phyloP scores from a whole-genome alignment of 768 basidiomycete species.

The Termitomyces titanicus region DNA sequence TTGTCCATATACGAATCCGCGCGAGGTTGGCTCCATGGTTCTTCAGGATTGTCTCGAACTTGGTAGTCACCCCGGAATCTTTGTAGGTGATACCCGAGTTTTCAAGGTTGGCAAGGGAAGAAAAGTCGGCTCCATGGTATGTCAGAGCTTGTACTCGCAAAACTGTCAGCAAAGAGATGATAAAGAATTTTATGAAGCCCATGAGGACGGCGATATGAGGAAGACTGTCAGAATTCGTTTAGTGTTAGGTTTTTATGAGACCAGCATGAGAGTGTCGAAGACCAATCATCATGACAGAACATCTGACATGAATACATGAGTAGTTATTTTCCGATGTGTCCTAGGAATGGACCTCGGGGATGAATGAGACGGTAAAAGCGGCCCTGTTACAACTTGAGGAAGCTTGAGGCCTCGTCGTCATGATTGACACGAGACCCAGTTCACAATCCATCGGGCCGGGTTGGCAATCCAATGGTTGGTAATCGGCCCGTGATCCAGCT shows the following conservation, averaged over 20 bases:
- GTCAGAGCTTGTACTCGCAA: slow-evolving; percentile 31
- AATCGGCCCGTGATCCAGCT: no score
- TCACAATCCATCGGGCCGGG: no score
- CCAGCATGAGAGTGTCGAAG: neutral
- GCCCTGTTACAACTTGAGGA: slow-evolving; percentile 3
- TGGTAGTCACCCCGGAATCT: slow-evolving; percentile 32
- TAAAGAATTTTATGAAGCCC: slow-evolving; percentile 19
- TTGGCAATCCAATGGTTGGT: no score
- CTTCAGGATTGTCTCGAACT: slow-evolving; percentile 51
- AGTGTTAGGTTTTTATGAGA: slow-evolving; percentile 2
- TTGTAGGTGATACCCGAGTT: slow-evolving; percentile 41
- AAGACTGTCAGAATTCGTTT: neutral
- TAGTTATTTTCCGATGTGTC: neutral
- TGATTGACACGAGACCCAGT: no score
- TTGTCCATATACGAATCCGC: slow-evolving; percentile 61
- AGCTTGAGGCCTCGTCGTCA: no score
- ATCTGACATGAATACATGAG: slow-evolving; percentile 4
- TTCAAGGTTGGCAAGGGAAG: slow-evolving; percentile 51
- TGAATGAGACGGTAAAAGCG: slow-evolving; percentile 3
- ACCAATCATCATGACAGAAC: neutral
- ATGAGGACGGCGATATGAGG: slow-evolving; percentile 8
- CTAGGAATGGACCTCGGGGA: neutral
- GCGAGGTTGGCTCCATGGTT: slow-evolving; percentile 55
- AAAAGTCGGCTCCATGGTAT: slow-evolving; percentile 55
- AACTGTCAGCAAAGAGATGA: slow-evolving; percentile 17